phyloP scores from a whole-genome alignment of 768 basidiomycete species.

The Mycena vulgaris region DNA sequence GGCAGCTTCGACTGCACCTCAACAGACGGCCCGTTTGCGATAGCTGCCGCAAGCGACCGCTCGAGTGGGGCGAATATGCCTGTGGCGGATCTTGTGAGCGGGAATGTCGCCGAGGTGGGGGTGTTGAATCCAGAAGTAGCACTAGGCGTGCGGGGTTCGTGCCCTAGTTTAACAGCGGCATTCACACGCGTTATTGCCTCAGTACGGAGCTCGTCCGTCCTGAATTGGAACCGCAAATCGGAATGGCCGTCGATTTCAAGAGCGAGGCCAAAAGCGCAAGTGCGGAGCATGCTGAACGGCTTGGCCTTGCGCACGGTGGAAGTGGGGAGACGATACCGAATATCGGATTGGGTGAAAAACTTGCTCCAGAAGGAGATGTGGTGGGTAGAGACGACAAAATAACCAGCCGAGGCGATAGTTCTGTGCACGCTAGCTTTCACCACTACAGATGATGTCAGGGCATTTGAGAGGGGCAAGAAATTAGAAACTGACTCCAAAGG shows the following conservation, averaged over 20 bases:
- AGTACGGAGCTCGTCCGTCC: constrained; percentile 55
- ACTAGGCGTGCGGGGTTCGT: constrained; percentile 27
- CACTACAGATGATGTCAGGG: constrained; percentile 44
- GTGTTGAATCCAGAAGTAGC: constrained; percentile 9
- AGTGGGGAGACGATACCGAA: constrained; percentile 61
- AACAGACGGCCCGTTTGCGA: constrained; percentile 46
- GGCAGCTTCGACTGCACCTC: constrained; percentile 54
- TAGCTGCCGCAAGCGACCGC: constrained; percentile 54
- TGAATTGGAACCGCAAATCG: constrained; percentile 67
- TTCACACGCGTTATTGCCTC: constrained; percentile 60
- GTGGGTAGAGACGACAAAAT: constrained; percentile 57
- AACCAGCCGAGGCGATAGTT: constrained; percentile 55
- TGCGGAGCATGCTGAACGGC: constrained; percentile 46
- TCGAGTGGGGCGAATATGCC: constrained; percentile 62
- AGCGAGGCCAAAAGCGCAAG: constrained; percentile 55
- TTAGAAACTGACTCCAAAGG: constrained; percentile 53
- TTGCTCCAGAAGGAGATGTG: constrained; percentile 66
- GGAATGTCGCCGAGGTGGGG: not conserved
- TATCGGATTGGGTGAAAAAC: constrained; percentile 53
- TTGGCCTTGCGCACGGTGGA: constrained; percentile 57
- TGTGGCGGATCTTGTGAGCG: constrained; percentile 48
- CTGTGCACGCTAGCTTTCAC: constrained; percentile 53
- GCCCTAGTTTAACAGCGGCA: constrained; percentile 28
- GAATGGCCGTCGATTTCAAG: constrained; percentile 63
- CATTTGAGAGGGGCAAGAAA: not conserved